Evolutionary conservation across 2,329 filamentous ascomycete species (phyloP).

Genomic region (Hirsutella minnesotensis): DNA sequence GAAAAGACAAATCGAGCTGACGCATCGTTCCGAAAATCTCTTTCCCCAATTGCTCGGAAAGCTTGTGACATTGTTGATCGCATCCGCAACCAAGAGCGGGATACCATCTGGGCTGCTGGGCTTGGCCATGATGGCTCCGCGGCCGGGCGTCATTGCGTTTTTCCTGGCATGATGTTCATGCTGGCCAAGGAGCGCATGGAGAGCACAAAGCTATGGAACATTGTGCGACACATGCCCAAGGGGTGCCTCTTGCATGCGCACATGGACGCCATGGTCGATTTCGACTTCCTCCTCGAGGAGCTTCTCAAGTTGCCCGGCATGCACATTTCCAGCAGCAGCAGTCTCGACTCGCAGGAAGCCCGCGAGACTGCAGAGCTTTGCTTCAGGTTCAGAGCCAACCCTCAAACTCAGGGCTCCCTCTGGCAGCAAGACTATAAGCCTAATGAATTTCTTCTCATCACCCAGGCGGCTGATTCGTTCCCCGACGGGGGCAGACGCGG

Average conservation of each 20-base stretch:
- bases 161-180: constrained; percentile 89
- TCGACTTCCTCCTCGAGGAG: constrained; percentile 65
- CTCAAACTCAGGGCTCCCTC: constrained; percentile 37
- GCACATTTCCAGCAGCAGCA: constrained; percentile 50
- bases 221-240: constrained; percentile 80
- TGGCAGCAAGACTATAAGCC: constrained; percentile 56
- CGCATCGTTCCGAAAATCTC: constrained; percentile 53
- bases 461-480: constrained; percentile 58
- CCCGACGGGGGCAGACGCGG: constrained; percentile 58
- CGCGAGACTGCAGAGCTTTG: constrained; percentile 42
- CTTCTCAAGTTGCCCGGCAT: constrained; percentile 63
- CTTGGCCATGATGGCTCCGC: constrained; percentile 60
- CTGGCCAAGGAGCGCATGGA: constrained; percentile 81
- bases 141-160: constrained; percentile 50
- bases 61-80: constrained; percentile 70
- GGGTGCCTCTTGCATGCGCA: constrained; percentile 79
- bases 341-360: constrained; percentile 41
- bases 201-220: constrained; percentile 71
- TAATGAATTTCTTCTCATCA: constrained; percentile 44
- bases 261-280: constrained; percentile 81
- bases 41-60: constrained; percentile 67
- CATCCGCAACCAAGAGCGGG: constrained; percentile 68
- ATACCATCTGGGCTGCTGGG: constrained; percentile 62
- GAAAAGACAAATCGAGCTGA: constrained; percentile 77
- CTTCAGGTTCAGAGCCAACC: constrained; percentile 47